These are phyloP conservation scores for Coemansia sp. DNA, from an alignment of 192 early-diverging fungal species.

Conservation along the genomic window DNA sequence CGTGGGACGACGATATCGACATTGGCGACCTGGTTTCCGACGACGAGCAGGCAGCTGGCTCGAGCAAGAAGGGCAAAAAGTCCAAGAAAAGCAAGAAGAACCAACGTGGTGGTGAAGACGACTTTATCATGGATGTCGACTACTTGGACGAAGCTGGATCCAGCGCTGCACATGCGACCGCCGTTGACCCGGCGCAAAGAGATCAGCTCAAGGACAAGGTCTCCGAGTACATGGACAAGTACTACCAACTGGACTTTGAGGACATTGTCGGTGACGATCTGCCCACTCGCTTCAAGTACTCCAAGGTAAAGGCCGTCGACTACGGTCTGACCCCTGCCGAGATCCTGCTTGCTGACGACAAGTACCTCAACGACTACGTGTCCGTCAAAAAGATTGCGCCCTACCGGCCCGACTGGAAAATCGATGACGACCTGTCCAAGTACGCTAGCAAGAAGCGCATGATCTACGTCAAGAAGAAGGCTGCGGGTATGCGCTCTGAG, in stretches of 20 bases:
- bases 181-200: conserved; percentile 9
- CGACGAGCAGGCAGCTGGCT: conserved; percentile 10
- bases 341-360: conserved; percentile 87
- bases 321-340: conserved; percentile 84
- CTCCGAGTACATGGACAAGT: conserved; percentile 83
- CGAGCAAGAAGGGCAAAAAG: conserved; percentile 21
- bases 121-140: conserved; percentile 92
- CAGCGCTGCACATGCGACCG: not conserved
- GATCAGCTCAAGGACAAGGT: conserved; percentile 51
- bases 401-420: conserved; percentile 62
- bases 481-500: conserved; percentile 13
- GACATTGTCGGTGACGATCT: conserved; percentile 81
- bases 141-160: conserved; percentile 67
- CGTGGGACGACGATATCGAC: conserved; percentile 86
- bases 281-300: conserved; percentile 91
- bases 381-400: conserved; percentile 88
- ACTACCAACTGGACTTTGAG: conserved; percentile 90
- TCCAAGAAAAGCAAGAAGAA: conserved; percentile 43
- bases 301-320: conserved; percentile 71
- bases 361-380: conserved; percentile 81
- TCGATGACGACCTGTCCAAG: conserved; percentile 52
- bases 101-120: conserved; percentile 25
- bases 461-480: conserved; percentile 50
- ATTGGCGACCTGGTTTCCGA: conserved; percentile 63
- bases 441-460: conserved; percentile 61